Base-by-base conservation (phyloP, 2,329 filamentous ascomycete genomes). In the Ophiostoma quercus region DNA sequence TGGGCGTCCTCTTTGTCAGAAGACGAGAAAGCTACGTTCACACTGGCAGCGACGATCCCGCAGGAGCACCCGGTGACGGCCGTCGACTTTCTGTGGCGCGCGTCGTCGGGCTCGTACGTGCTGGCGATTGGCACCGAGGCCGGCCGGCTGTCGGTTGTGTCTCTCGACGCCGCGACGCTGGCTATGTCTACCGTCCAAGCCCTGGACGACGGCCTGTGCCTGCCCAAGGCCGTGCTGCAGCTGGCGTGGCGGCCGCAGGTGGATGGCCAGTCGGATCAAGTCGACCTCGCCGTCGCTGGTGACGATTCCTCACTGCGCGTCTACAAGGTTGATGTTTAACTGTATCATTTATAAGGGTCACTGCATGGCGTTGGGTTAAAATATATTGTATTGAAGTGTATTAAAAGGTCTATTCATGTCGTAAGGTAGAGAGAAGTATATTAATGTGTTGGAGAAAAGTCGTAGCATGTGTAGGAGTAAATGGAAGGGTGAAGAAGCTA, bases 1-100 rank as follows among this genome's bases (percentile, higher is more conserved):
- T 94, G 92, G 92, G 9, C n/a, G 34, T 12, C 57, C 25, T 29
- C 25, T 5, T 8, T 25, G 12, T 22, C 29, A 62, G 25, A 16
- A 62, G 71, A 76, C 75, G 16, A 74, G 47, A 79, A 72, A n/a
- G 37, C 7, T 12, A 16, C 34, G 11, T 88, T 90, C 72, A 76
- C 79, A 12, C 85, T 87, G 72, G 83, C 82, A 7, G 77, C 82
- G 2, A 84, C 83, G 1, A 80, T 91, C 29, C 75, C 84, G 0
- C 81, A 86, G 66, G 83, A 84, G 22, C 82, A 83, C 25, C 83
- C 92, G 0, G 87, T 92, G 3, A 94, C 91, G 0, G 88, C 91
- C 0, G 82, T 94, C 34, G 89, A 91, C 74, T 91, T 93, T 75
- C 77, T 88, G 43, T 75, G 78, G 16, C 76, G 77, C 51, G 25